Evolutionary conservation across 2,329 filamentous ascomycete species (phyloP).

Genomic region (Zarea fungicola): DNA sequence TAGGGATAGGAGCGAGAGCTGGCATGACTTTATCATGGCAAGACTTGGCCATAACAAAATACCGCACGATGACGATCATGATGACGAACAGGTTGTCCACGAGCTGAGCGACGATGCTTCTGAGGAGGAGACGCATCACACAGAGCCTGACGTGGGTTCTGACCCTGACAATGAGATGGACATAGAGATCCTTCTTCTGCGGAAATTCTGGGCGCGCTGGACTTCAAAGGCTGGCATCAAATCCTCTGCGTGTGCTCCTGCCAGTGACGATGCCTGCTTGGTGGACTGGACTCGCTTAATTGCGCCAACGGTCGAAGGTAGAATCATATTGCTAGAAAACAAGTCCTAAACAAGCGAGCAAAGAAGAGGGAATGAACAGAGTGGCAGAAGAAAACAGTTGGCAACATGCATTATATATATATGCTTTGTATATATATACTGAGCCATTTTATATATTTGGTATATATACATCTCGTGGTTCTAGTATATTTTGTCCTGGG

Average conservation of each 20-base stretch:
- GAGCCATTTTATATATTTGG: no score
- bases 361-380: no score
- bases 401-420: not conserved
- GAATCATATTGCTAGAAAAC: slow-evolving; percentile 51
- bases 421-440: slow-evolving; percentile 6
- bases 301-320: slow-evolving; percentile 69
- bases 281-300: slow-evolving; percentile 79
- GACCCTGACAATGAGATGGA: slow-evolving; percentile 41
- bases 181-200: slow-evolving; percentile 57
- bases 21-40: slow-evolving; percentile 32
- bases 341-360: slow-evolving; percentile 7
- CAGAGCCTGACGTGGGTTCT: slow-evolving; percentile 28
- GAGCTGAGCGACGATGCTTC: slow-evolving; percentile 20
- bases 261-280: slow-evolving; percentile 51
- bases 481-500: no score
- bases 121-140: slow-evolving; percentile 18
- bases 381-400: not conserved
- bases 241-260: slow-evolving; percentile 44
- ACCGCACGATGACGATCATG: slow-evolving; percentile 29
- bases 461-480: no score
- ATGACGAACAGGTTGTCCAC: slow-evolving; percentile 41
- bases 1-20: slow-evolving; percentile 24
- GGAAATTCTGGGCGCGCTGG: slow-evolving; percentile 69
- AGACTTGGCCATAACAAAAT: slow-evolving; percentile 29
- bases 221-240: slow-evolving; percentile 61